Base-by-base conservation (phyloP, 768 basidiomycete genomes). In the Amanita subjunquillea region DNA sequence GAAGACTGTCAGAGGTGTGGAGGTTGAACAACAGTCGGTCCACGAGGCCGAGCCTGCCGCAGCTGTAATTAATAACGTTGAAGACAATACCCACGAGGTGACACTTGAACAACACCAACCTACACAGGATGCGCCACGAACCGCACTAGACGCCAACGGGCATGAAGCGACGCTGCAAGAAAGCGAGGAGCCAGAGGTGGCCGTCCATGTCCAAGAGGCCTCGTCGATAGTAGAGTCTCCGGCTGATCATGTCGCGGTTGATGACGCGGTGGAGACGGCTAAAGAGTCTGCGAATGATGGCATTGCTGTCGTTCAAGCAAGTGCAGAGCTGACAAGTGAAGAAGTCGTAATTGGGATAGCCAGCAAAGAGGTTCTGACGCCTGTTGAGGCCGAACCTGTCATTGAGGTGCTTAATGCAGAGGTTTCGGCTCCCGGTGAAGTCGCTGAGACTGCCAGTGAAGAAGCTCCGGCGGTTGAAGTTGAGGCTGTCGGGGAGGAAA, bases 31-130 rank as follows among this genome's bases (percentile, higher is more conserved):
- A n/a, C 42, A 20, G 29, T 17, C 29, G 2, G 42, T 20, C 17
- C 50, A 51, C 42, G 50, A 51, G 50, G 50, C 41, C 29, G 42
- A 44, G 34, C 30, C 36, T 37, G 22, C 17, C 25, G 51, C 37
- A 27, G 43, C 27, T 37, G 51, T 40, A 25, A 20, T 42, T 38
- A 29, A 25, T 53, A 37, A 53, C 25, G 36, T 10, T 25, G 43
- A 37, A 12, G 36, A 27, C 36, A 17, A 9, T 36, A 27, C 13
- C 23, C 27, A 44, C 23, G 43, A 53, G 51, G 42, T 17, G 36
- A 9, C 15, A 17, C 20, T 30, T 32, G 44, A 46, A 12, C 32
- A 32, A 32, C 23, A 45, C 13, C 43, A 10, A 25, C 12, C 27
- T n/a, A 27, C 22, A 50, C n/a, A 29, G 6, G 48, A 38, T 40